Evolutionary conservation across 148 eudicot species (phyloP).

Genomic region (Rhododendron mucronatum): DNA sequence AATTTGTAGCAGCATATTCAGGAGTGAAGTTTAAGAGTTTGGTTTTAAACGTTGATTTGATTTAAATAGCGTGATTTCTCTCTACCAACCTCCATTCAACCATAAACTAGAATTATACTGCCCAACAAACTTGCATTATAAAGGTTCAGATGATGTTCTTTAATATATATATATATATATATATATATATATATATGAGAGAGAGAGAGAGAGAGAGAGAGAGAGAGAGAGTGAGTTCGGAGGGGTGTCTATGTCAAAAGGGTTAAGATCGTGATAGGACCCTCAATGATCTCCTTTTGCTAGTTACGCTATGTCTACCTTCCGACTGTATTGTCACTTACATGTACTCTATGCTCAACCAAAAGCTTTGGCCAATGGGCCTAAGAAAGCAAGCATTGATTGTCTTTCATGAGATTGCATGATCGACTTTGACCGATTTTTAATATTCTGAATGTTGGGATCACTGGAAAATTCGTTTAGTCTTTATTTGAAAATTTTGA

Average conservation of each 20-base stretch:
- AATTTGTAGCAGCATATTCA: neutral
- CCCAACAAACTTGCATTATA: neutral
- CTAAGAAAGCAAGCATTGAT: too few relatives aligned
- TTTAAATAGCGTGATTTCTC: neutral
- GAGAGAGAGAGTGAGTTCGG: constrained; percentile 12
- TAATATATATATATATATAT: neutral
- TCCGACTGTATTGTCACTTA: neutral
- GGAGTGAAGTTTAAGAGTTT: constrained; percentile 17
- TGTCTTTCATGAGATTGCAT: neutral
- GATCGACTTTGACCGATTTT: neutral
- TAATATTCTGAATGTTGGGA: too few relatives aligned
- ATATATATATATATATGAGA: too few relatives aligned
- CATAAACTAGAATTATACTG: neutral
- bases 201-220: neutral
- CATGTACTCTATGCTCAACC: neutral
- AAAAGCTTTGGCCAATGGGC: neutral
- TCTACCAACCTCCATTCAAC: constrained; percentile 16
- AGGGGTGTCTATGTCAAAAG: constrained; percentile 13
- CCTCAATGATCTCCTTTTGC: constrained; percentile 16
- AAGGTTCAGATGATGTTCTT: neutral
- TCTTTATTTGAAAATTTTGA: too few relatives aligned
- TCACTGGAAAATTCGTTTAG: too few relatives aligned
- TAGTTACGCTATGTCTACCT: constrained; percentile 13
- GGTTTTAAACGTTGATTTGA: neutral
- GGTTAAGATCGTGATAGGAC: constrained; percentile 12